Evolutionary conservation across 257 asterid genomes (phyloP), one percentile per base, ranked within the genome.

Genomic region (Solanum tarijense): DNA sequence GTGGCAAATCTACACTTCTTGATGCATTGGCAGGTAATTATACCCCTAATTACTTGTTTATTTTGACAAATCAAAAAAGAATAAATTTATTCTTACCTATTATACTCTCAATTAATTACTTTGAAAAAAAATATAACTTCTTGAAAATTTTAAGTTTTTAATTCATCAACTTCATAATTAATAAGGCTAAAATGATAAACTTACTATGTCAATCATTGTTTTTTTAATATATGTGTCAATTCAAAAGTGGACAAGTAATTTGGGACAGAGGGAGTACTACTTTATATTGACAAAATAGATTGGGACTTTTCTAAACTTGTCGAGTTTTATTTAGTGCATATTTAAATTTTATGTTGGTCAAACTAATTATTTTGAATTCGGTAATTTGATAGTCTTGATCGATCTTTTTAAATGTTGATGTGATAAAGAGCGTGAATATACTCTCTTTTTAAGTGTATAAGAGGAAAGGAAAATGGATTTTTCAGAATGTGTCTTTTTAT

Each of bases 1-100:
- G 91, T 62, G 97, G 97, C 36, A 94, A 94, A 87, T 94, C 97
- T 0, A 94, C 95, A 62, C 95, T 94, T 38, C 95, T 94, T n/a
- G 95, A 94, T 66, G 91, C 97, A 1, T 89, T 93, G 76, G 93
- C 95, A 66, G 95, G 95, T 94, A 34, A 25, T 4, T 39, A 4
- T 10, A 12, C 10, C 13, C 0, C 5, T 41, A 41, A 11, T 11
- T 41, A 41, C 5, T 3, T 41, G 2, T 43, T 0, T 0, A 46
- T 46, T 46, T 46, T 0, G 6, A 43, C 18, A 43, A 43, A 46
- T 46, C 0, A 46, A 46, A 0, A 46, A 46, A 46, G 7, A 0
- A 43, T 0, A 43, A 43, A 43, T 41, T 43, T 11, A 0, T 1
- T 41, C 12, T 43, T 43, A 11, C 0, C 16, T 43, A 43, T 43